Evolutionary conservation across 1,284 basidiomycete species (phyloP).

Genomic region (Paramarasmius palmivorus): DNA sequence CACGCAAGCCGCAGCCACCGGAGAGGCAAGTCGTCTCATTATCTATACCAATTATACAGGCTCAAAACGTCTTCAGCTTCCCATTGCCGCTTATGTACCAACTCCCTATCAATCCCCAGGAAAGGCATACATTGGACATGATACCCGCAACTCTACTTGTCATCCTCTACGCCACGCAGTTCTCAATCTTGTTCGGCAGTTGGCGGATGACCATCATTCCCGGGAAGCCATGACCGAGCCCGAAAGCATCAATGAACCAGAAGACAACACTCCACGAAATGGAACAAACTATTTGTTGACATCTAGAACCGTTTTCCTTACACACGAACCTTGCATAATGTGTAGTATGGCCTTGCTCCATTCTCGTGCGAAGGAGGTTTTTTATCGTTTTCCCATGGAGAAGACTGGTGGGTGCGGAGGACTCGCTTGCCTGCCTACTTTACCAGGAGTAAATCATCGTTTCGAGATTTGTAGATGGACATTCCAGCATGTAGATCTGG

Average conservation of each 20-base stretch:
- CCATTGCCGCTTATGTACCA: constrained; percentile 77
- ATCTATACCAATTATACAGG: neutral
- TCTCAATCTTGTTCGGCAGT: constrained; percentile 71
- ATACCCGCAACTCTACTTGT: constrained; percentile 63
- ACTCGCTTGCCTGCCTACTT: constrained; percentile 64
- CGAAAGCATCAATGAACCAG: constrained; percentile 12
- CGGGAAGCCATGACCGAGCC: constrained; percentile 10
- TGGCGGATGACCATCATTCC: constrained; percentile 54
- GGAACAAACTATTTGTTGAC: constrained; percentile 87
- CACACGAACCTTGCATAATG: constrained; percentile 95
- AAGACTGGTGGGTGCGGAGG: constrained; percentile 78
- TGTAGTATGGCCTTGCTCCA: constrained; percentile 94
- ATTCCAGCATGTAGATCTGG: constrained; percentile 15
- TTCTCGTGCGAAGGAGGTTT: constrained; percentile 83
- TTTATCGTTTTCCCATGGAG: constrained; percentile 73
- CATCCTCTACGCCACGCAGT: constrained; percentile 86
- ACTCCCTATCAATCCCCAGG: constrained; percentile 49
- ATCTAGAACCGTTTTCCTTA: constrained; percentile 77
- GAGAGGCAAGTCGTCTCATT: constrained; percentile 51
- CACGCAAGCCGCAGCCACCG: constrained; percentile 39
- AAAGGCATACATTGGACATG: constrained; percentile 57
- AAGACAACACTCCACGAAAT: constrained; percentile 39
- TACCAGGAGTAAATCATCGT: constrained; percentile 83
- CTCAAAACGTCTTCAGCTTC: constrained; percentile 48
- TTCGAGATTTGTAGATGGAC: constrained; percentile 72